A percentile compares a stretch with the other conserved stretches of the same genome.
These are phyloP conservation scores for Colletotrichum melonis DNA, from an alignment of 2,329 filamentous ascomycete species.

Conservation along the genomic window DNA sequence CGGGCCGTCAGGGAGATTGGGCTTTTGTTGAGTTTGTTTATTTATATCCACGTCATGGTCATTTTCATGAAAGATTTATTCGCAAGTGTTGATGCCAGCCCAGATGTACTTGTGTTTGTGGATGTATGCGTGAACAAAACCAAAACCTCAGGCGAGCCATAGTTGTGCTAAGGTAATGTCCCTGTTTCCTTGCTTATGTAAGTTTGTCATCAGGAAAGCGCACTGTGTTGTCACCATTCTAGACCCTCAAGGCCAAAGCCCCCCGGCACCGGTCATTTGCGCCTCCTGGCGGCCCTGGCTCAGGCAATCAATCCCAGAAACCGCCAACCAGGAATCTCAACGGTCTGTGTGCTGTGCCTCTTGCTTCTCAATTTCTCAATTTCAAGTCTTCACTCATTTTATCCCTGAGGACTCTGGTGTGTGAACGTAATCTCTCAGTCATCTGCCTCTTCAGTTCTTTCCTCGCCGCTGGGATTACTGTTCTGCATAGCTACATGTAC, in stretches of 20 bases:
- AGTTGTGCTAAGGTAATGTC: background rate
- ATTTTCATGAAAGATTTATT: background rate
- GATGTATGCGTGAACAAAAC: background rate
- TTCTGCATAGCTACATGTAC: background rate
- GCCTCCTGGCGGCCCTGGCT: background rate
- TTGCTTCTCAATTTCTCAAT: background rate
- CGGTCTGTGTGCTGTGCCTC: slow-evolving; percentile 18
- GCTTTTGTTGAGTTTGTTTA: background rate
- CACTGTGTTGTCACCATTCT: slow-evolving; percentile 21
- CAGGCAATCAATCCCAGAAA: slow-evolving; percentile 26
- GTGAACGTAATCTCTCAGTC: background rate
- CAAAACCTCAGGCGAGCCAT: background rate
- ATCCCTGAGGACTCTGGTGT: background rate
- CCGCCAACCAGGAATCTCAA: slow-evolving; percentile 4
- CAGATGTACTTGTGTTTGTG: no score
- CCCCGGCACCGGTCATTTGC: slow-evolving; percentile 30
- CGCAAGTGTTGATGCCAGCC: no score
- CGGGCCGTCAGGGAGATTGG: background rate
- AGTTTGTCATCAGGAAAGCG: background rate
- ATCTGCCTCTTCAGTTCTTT: background rate
- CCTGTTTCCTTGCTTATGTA: background rate
- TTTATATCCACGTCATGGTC: background rate
- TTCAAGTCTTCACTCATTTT: background rate
- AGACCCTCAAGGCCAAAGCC: background rate
- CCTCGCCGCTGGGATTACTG: background rate